A percentile compares a stretch with the other conserved stretches of the same genome.
Conservation (phyloP, 2,329 filamentous ascomycete species). For the Nemania sp. region DNA sequence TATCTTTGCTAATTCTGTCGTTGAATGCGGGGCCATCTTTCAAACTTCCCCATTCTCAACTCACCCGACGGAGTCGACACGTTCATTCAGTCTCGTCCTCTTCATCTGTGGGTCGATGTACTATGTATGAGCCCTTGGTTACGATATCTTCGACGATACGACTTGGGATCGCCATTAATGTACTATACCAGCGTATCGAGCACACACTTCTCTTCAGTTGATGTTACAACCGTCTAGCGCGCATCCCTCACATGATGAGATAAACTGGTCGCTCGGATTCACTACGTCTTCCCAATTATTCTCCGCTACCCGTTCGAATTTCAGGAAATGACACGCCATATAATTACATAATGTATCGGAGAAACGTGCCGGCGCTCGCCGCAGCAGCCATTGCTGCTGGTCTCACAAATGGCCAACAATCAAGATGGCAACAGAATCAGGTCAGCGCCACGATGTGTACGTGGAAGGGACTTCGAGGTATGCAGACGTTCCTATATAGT, state of each 20-base stretch:
- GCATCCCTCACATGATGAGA: slow-evolving; percentile 29
- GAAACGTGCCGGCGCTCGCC: slow-evolving; percentile 30
- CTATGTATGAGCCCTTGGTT: slow-evolving; percentile 20
- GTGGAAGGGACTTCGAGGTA: slow-evolving; percentile 53
- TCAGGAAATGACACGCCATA: slow-evolving; percentile 19
- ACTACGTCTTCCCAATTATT: slow-evolving; percentile 13
- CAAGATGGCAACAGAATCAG: slow-evolving; percentile 56
- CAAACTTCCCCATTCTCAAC: slow-evolving; percentile 26
- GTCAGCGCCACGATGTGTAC: slow-evolving; percentile 63
- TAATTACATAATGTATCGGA: slow-evolving; percentile 38
- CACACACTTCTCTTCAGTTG: neutral
- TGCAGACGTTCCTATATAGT: neutral
- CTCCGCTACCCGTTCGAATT: slow-evolving; percentile 19
- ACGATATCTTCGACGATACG: slow-evolving; percentile 23
- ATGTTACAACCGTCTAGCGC: neutral
- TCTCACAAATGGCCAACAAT: slow-evolving; percentile 47
- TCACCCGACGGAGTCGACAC: slow-evolving; percentile 27
- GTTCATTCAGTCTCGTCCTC: slow-evolving; percentile 26
- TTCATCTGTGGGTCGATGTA: slow-evolving; percentile 28
- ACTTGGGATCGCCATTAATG: slow-evolving; percentile 21
- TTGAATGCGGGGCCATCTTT: slow-evolving; percentile 30
- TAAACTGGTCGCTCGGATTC: slow-evolving; percentile 27
- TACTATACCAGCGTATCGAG: slow-evolving; percentile 26
- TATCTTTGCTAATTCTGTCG: slow-evolving; percentile 18
- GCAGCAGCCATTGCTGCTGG: slow-evolving; percentile 38